Evolutionary conservation across 2,329 filamentous ascomycete species (phyloP).

Genomic region (Cladosporium sp.): DNA sequence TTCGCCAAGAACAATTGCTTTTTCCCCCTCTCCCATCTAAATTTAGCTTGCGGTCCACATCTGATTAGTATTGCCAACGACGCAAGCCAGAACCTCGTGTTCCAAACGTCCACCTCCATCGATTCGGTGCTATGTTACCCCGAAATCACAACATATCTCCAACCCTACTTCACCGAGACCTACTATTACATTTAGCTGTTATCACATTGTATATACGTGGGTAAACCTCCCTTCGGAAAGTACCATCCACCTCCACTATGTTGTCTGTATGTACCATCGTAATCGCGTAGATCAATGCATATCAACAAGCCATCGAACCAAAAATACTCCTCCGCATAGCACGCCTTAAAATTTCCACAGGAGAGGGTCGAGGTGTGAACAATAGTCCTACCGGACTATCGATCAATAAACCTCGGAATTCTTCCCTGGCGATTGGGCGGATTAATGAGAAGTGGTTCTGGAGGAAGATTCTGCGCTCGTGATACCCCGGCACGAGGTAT

Average conservation of each 20-base stretch:
- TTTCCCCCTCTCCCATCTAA: background rate
- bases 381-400: background rate
- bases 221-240: background rate
- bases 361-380: background rate
- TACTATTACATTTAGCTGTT: background rate
- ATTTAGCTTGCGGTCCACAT: background rate
- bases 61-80: background rate
- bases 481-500: background rate
- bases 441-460: background rate
- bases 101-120: background rate
- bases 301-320: background rate
- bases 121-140: background rate
- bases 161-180: background rate
- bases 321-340: background rate
- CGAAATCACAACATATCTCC: background rate
- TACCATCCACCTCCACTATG: background rate
- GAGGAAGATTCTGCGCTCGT: background rate
- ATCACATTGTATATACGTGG: background rate
- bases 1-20: background rate
- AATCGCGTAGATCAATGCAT: background rate
- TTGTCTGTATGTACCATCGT: background rate
- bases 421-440: background rate
- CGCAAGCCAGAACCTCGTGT: background rate
- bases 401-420: background rate
- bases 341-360: background rate